Conservation (phyloP, 2,329 filamentous ascomycete genomes). For the Didymella segeticola region DNA sequence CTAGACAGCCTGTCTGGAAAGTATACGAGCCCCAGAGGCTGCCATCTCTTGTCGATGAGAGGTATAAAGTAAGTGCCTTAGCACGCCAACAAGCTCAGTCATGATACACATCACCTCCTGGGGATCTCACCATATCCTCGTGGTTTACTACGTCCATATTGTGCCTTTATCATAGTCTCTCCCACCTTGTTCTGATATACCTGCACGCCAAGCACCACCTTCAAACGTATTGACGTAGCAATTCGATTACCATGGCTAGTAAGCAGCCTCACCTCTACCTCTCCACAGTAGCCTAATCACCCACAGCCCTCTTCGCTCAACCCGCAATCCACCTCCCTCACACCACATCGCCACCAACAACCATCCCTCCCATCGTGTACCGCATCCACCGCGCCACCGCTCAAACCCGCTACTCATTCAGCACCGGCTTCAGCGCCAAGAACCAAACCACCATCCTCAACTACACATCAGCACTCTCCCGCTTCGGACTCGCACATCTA, state of each 20-base stretch:
- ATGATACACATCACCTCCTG: not conserved
- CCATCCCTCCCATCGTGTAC: constrained; percentile 39
- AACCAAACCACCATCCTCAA: constrained; percentile 46
- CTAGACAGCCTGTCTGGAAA: constrained; percentile 14
- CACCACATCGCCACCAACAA: constrained; percentile 23
- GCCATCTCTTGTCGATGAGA: not conserved
- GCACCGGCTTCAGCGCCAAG: constrained; percentile 41
- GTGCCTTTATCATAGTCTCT: not conserved
- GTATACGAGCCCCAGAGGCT: not conserved
- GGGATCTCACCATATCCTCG: not conserved
- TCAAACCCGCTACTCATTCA: constrained; percentile 42
- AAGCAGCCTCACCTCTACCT: not conserved
- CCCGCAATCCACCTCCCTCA: constrained; percentile 3
- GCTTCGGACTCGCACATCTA: constrained; percentile 41
- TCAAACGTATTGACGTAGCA: too few species aligned
- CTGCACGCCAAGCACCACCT: not conserved
- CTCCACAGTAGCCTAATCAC: not conserved
- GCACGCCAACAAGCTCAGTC: too few species aligned
- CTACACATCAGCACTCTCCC: constrained; percentile 28
- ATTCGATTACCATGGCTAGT: constrained; percentile 24
- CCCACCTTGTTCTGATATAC: too few species aligned
- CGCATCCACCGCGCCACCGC: constrained; percentile 37
- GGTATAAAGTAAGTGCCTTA: not conserved
- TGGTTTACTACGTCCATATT: not conserved
- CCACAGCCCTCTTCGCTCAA: constrained; percentile 20